Percentiles rank a stretch among this genome's conserved stretches.
phyloP scores from a whole-genome alignment of 495 filamentous ascomycete species.

The Aspergillus funiculosus region DNA sequence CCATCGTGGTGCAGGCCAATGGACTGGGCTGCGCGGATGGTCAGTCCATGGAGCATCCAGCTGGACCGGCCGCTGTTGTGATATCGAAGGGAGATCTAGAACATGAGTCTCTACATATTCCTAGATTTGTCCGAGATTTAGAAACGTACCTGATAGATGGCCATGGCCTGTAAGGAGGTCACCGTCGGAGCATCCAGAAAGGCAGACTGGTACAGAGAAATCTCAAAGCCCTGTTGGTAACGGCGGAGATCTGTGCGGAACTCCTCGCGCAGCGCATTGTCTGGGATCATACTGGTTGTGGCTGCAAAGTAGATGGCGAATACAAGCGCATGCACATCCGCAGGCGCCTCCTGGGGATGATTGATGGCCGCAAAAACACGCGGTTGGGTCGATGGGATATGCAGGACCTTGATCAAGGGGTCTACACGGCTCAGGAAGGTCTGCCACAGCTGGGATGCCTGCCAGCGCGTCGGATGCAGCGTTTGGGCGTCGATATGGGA shows the following conservation, averaged over 20 bases:
- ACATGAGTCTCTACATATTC: no score
- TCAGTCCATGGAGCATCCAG: conserved; percentile 40
- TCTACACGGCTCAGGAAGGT: conserved; percentile 31
- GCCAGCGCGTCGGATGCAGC: conserved; percentile 22
- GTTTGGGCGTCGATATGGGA: background rate
- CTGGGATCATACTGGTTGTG: conserved; percentile 28
- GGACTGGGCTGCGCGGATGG: conserved; percentile 44
- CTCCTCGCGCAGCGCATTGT: conserved; percentile 25
- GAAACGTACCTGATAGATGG: conserved; percentile 29
- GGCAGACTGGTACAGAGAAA: conserved; percentile 22
- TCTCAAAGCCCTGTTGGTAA: conserved; percentile 31
- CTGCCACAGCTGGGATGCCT: conserved; percentile 31
- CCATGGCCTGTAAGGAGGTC: conserved; percentile 31
- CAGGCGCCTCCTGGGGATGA: conserved; percentile 25
- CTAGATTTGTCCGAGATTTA: background rate
- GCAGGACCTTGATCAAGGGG: conserved; percentile 39
- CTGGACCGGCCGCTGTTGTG: conserved; percentile 40
- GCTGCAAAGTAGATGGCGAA: conserved; percentile 43
- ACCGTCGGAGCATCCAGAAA: conserved; percentile 33
- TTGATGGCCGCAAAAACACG: conserved; percentile 35
- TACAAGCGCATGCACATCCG: conserved; percentile 35
- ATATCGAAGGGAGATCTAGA: conserved; percentile 39
- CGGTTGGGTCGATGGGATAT: conserved; percentile 35
- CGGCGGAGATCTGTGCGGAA: conserved; percentile 25
- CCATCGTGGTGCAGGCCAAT: conserved; percentile 47